Evolutionary conservation across 1,139 yeast genomes (phyloP), one percentile per base, ranked within the genome.

Genomic region (Zygoascus hellenicus): DNA sequence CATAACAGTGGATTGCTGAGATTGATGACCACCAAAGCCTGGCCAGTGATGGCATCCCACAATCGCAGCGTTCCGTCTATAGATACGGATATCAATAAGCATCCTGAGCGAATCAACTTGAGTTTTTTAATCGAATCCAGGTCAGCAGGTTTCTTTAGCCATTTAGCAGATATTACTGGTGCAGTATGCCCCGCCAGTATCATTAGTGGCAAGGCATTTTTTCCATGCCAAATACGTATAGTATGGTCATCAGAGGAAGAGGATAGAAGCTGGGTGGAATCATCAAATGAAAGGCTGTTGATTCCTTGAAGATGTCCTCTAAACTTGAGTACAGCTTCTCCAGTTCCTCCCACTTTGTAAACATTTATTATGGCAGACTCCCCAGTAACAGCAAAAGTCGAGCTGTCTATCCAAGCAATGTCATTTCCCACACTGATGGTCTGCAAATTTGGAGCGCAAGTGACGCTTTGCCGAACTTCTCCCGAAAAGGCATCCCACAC

Each of bases 241-340:
- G 76, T 68, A 49, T 77, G 75, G 60, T 89, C 96, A 60, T 86
- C 95, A 1, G 94, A 81, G 11, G 86, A 81, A 1, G 90, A 79
- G 1, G 88, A 81, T 40, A 89, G 69, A 37, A 82, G 63, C 53
- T 77, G 78, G 4, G 76, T 68, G 2, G 64, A 61, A 1, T 63
- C 54, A 55, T 82, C 80, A 61, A 82, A 86, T 37, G 67, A 65
- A 13, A 85, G 68, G 3, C 68, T 67, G n/a, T 85, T 74, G 11
- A 86, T 75, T 1, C 79, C 70, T 45, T 78, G 77, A 10, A 75
- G 70, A 59, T 88, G 96, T 1, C 96, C 96, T 17, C 75, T 62
- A 43, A 88, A 71, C 40, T 74, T 71, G 3, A 92, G 87, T 1
- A 81, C 64, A 0, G 86, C 80, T 35, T 64, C 64, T 10, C 31